Evolutionary conservation across 371 early-diverging fungal species (phyloP).

Genomic region (Mucor indicus): DNA sequence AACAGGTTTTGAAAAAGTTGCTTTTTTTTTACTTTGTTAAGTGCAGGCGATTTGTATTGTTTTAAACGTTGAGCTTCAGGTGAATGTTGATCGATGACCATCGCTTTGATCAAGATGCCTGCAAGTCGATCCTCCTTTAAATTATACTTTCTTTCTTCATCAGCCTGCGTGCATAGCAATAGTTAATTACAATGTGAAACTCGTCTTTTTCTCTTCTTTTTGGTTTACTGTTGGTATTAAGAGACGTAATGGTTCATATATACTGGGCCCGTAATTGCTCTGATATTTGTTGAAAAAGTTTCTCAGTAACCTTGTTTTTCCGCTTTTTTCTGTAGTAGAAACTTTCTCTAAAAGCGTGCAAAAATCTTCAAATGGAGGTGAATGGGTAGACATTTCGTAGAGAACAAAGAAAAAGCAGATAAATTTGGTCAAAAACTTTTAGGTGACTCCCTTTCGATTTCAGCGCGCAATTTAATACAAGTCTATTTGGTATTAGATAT

Average conservation of each 20-base stretch:
- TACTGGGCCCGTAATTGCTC: not conserved
- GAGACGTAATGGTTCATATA: slow-evolving; percentile 2
- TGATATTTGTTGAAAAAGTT: not conserved
- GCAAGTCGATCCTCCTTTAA: slow-evolving; percentile 70
- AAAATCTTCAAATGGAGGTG: not conserved
- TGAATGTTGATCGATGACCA: slow-evolving; percentile 52
- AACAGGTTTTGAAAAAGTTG: not conserved
- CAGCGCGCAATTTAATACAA: too few relatives aligned
- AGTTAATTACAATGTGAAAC: not conserved
- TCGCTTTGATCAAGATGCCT: slow-evolving; percentile 55
- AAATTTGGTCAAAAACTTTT: not conserved
- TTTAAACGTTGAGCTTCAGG: slow-evolving; percentile 53
- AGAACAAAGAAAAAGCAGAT: not conserved
- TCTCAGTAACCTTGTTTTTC: not conserved
- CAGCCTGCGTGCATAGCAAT: slow-evolving; percentile 50
- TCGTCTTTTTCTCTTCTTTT: not conserved
- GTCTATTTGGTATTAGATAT: too few relatives aligned
- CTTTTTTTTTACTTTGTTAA: not conserved
- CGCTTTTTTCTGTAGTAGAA: not conserved
- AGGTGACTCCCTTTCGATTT: too few relatives aligned
- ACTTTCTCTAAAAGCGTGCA: not conserved
- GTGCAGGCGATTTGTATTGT: slow-evolving; percentile 47
- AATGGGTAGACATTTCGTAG: not conserved
- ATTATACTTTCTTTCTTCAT: slow-evolving; percentile 58
- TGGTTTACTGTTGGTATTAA: not conserved